phyloP scores from a whole-genome alignment of 352 stramenopile species.

The Phytophthora pistaciae region DNA sequence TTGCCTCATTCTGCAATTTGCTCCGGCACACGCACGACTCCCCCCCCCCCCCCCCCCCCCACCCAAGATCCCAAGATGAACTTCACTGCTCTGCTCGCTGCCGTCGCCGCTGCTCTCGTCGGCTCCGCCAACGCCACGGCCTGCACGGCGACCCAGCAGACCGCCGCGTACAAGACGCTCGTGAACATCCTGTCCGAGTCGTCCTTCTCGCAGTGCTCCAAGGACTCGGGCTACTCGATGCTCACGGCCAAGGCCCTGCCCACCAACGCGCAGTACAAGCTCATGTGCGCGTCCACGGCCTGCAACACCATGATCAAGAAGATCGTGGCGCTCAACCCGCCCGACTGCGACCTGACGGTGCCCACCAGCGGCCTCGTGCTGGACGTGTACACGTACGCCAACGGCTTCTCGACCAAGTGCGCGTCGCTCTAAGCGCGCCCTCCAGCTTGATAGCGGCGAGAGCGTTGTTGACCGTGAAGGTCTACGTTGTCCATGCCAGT shows the following conservation, averaged over 20 bases:
- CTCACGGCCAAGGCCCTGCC: slow-evolving; percentile 30
- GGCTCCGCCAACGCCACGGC: slow-evolving; percentile 13
- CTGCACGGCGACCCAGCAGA: slow-evolving; percentile 23
- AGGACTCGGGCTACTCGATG: slow-evolving; percentile 36
- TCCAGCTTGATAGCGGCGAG: neutral
- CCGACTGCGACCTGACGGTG: slow-evolving; percentile 31
- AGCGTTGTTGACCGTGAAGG: neutral
- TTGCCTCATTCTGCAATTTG: slow-evolving; percentile 21
- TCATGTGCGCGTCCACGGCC: slow-evolving; percentile 33
- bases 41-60: neutral
- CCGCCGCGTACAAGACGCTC: slow-evolving; percentile 18
- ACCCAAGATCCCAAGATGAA: slow-evolving; percentile 18
- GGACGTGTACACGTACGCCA: slow-evolving; percentile 31
- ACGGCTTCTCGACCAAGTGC: slow-evolving; percentile 25
- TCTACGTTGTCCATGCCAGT: neutral
- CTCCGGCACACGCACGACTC: slow-evolving; percentile 18
- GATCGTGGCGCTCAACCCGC: slow-evolving; percentile 26
- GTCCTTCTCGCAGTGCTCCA: slow-evolving; percentile 21
- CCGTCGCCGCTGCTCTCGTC: slow-evolving; percentile 15
- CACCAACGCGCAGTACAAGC: slow-evolving; percentile 28
- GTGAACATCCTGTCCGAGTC: slow-evolving; percentile 17
- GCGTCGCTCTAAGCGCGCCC: slow-evolving; percentile 3
- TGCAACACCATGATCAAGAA: slow-evolving; percentile 27
- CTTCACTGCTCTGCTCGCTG: slow-evolving; percentile 13
- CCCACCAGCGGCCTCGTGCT: slow-evolving; percentile 34